Conservation (phyloP, 129 eudicot species). For the Logfia minima region DNA sequence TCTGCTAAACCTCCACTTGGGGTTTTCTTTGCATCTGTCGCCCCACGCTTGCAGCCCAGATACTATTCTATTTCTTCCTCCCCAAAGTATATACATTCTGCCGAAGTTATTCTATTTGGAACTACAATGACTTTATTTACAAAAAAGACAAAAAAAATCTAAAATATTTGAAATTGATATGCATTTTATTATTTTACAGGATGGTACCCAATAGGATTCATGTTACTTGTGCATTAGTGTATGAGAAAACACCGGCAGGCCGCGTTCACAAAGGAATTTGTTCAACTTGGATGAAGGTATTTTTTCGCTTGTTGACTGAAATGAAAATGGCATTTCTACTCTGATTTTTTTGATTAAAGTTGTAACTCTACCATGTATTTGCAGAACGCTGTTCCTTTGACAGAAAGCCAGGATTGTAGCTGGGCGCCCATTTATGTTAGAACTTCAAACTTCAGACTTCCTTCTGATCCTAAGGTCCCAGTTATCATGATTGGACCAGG, state of each 20-base stretch:
- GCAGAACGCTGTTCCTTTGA: slow-evolving; percentile 80
- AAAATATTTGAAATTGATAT: background rate
- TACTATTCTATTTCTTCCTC: slow-evolving; percentile 96
- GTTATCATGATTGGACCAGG: slow-evolving; percentile 99
- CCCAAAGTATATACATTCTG: slow-evolving; percentile 52
- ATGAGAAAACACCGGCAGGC: slow-evolving; percentile 86
- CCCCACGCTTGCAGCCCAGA: slow-evolving; percentile 96
- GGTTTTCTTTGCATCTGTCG: slow-evolving; percentile 91
- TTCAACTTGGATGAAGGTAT: slow-evolving; percentile 99
- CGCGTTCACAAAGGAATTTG: slow-evolving; percentile 91
- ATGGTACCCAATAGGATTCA: slow-evolving; percentile 83
- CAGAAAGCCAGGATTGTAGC: slow-evolving; percentile 74
- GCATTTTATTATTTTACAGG: slow-evolving; percentile 39
- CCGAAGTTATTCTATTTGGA: background rate
- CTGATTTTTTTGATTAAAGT: background rate
- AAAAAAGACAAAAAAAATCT: background rate
- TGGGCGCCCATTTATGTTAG: slow-evolving; percentile 87
- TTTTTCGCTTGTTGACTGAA: background rate
- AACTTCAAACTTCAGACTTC: slow-evolving; percentile 91
- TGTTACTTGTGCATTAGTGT: slow-evolving; percentile 93
- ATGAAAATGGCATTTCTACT: background rate
- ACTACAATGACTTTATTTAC: background rate
- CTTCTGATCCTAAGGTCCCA: slow-evolving; percentile 75
- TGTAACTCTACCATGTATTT: slow-evolving; percentile 12
- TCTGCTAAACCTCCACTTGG: slow-evolving; percentile 95